These are phyloP conservation scores for Saturnispora mendoncae DNA, from an alignment of 805 yeast genomes.

Conservation along the genomic window DNA sequence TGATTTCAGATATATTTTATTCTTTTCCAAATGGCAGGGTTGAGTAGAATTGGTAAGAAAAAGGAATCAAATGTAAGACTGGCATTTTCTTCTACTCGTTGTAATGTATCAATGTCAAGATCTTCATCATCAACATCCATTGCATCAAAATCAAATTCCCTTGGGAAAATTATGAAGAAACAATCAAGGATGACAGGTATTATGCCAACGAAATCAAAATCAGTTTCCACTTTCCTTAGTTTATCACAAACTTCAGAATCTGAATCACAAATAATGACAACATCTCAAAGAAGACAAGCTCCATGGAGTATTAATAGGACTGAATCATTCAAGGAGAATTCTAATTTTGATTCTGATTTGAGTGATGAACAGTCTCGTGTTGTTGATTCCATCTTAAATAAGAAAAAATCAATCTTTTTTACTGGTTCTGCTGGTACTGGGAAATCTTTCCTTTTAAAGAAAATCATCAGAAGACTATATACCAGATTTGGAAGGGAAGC, in stretches of 20 bases:
- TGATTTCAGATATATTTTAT: not conserved
- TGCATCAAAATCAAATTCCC: not conserved
- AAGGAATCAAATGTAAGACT: slow-evolving; percentile 5
- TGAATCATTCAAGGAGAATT: slow-evolving; percentile 4
- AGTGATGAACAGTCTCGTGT: slow-evolving; percentile 38
- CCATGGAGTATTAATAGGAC: slow-evolving; percentile 8
- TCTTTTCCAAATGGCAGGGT: not conserved
- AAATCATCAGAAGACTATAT: slow-evolving; percentile 49
- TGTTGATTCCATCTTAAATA: slow-evolving; percentile 41
- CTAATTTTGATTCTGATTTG: slow-evolving; percentile 7
- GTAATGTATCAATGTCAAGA: slow-evolving; percentile 5
- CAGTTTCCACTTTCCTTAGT: slow-evolving; percentile 1
- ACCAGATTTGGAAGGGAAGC: slow-evolving; percentile 34
- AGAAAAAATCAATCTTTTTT: slow-evolving; percentile 51
- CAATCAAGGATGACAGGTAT: slow-evolving; percentile 9
- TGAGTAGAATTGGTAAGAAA: slow-evolving; percentile 6
- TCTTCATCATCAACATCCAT: slow-evolving; percentile 1
- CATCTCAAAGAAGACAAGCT: slow-evolving; percentile 6
- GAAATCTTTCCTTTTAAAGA: slow-evolving; percentile 60
- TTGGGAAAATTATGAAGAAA: slow-evolving; percentile 8
- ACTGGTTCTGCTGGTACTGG: slow-evolving; percentile 90
- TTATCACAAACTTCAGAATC: not conserved
- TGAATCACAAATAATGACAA: not conserved
- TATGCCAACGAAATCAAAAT: not conserved
- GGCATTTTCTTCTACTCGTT: slow-evolving; percentile 5